Evolutionary conservation across 495 filamentous ascomycete species (phyloP).

Genomic region (Aspergillus mulundensis): DNA sequence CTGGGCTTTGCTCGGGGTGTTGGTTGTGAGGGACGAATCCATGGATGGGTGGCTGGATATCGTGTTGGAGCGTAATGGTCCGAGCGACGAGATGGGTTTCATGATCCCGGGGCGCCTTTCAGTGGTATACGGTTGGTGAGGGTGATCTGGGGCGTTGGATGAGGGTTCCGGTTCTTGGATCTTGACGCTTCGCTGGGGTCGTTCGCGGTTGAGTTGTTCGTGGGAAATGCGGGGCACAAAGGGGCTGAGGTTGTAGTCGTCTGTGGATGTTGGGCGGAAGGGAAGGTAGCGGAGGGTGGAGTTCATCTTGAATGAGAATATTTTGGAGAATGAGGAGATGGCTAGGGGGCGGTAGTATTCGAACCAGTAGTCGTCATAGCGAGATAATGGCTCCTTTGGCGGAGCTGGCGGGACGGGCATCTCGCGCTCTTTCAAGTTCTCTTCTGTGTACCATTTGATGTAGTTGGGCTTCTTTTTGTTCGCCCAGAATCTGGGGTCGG

Average conservation of each 20-base stretch:
- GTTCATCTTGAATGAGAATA: conserved; percentile 88
- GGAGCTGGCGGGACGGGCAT: conserved; percentile 49
- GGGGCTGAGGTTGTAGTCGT: conserved; percentile 74
- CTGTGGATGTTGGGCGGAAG: conserved; percentile 62
- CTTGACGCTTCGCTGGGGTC: conserved; percentile 39
- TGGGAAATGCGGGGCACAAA: conserved; percentile 66
- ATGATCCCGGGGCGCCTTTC: conserved; percentile 40
- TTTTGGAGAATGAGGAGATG: conserved; percentile 79
- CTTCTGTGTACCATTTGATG: conserved; percentile 84
- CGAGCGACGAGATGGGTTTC: conserved; percentile 29
- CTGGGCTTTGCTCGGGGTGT: conserved; percentile 55
- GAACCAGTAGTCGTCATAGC: conserved; percentile 95
- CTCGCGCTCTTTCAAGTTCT: conserved; percentile 58
- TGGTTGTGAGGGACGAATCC: conserved; percentile 15
- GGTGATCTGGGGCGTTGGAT: conserved; percentile 6
- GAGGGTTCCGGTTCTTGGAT: conserved; percentile 38
- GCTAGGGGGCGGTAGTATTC: conserved; percentile 90
- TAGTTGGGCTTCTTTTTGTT: conserved; percentile 63
- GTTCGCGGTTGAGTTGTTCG: conserved; percentile 36
- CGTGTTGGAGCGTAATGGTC: conserved; percentile 16
- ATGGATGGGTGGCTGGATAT: conserved; percentile 24
- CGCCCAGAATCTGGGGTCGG: conserved; percentile 69
- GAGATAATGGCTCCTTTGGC: conserved; percentile 54
- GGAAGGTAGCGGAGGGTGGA: conserved; percentile 78
- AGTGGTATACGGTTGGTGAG: conserved; percentile 29